Base-by-base conservation (phyloP, 768 basidiomycete genomes). In the Imleria badia region DNA sequence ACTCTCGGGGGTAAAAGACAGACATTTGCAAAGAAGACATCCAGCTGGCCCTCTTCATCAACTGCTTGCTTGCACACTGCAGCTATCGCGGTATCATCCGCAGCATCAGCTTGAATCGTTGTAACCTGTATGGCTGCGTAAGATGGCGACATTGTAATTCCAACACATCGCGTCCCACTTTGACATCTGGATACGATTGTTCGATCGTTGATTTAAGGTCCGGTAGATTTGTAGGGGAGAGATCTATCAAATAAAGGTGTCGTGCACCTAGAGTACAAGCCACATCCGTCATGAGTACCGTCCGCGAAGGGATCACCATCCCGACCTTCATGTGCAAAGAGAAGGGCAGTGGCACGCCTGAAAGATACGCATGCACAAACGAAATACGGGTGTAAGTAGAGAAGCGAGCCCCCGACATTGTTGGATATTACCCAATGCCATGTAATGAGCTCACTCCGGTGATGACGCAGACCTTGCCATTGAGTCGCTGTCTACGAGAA, bases 21-120 rank as follows among this genome's bases (percentile, higher is more conserved):
- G 64, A 92, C 94, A 68, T 98, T 97, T 33, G 95, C 95, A 67
- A 94, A 98, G 78, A 97, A 97, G 59, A 95, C 85, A 61, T 98
- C 95, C 13, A 98, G 77, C 55, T 84, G 80, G 10, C 94, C 93
- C 66, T 95, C 87, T 56, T 97, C 93, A 40, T 80, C 72, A 31
- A 93, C 64, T 3, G 89, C 91, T 53, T 76, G 84, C 52, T 86
- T 74, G 68, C 94, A 93, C 2, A 94, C 68, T 7, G 71, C 73
- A 20, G 81, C 76, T 52, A 97, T 86, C 11, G 86, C 80, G 13
- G 71, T 61, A 49, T 93, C 86, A 64, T 92, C 85, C 19, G 93
- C 86, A 14, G 94, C 94, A 67, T 98, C 95, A 14, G 83, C 94
- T 66, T 86, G 81, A 33, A 87, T 63, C 12, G 76, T 80, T 2